Evolutionary conservation across 2,329 filamentous ascomycete genomes (phyloP).

Genomic region (Paecilomyces dactylethromorphus): DNA sequence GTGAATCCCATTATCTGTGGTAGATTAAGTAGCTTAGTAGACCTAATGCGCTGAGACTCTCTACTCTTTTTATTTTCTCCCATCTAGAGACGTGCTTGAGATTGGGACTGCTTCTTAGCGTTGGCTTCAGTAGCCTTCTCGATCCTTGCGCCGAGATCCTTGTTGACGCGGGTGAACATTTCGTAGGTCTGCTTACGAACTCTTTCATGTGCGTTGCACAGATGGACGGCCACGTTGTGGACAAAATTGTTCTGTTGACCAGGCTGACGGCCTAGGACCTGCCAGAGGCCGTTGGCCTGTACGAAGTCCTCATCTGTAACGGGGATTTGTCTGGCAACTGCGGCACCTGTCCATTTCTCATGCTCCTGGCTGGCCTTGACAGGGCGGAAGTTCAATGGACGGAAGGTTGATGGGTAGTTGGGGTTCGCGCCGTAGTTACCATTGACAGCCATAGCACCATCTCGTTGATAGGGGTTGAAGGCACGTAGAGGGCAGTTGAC

Average conservation of each 20-base stretch:
- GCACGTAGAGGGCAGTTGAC: constrained; percentile 51
- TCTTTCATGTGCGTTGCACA: constrained; percentile 48
- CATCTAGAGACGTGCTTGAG: constrained; percentile 21
- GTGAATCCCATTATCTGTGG: no score
- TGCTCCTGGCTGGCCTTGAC: constrained; percentile 38
- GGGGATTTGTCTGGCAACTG: constrained; percentile 32
- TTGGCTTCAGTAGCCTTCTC: constrained; percentile 46
- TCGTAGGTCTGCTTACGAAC: constrained; percentile 54
- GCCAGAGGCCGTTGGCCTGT: constrained; percentile 38
- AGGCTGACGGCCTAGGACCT: constrained; percentile 34
- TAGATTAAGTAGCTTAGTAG: no score
- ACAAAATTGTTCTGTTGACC: constrained; percentile 59
- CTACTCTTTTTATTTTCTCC: neutral
- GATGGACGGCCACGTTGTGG: constrained; percentile 52
- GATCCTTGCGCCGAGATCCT: constrained; percentile 48
- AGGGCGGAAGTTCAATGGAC: constrained; percentile 28
- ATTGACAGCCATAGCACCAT: constrained; percentile 62
- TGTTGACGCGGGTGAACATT: constrained; percentile 55
- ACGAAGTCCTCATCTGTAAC: constrained; percentile 40
- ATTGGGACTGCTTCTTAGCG: constrained; percentile 8
- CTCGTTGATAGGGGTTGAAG: constrained; percentile 63
- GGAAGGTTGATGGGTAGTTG: constrained; percentile 44
- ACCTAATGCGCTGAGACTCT: no score
- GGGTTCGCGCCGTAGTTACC: constrained; percentile 58
- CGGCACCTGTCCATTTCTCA: constrained; percentile 37